Conservation (phyloP, 2,329 filamentous ascomycete species). For the Neofusicoccum parvum region DNA sequence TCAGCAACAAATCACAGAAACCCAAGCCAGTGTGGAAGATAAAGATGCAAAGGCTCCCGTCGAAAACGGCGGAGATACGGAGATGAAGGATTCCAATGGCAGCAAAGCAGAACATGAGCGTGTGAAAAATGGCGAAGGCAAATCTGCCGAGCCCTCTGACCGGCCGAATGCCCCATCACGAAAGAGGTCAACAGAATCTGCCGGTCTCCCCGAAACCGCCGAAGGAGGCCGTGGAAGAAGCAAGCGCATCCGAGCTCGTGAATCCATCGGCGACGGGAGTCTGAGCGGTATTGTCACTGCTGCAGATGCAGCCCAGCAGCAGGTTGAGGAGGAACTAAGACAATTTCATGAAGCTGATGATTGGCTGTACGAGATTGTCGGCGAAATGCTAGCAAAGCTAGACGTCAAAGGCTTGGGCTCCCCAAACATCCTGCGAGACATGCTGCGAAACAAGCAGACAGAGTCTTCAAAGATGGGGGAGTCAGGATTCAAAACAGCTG, state of each 20-base stretch:
- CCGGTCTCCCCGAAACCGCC: slow-evolving; percentile 58
- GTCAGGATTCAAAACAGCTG: slow-evolving; percentile 30
- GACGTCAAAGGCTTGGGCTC: slow-evolving; percentile 50
- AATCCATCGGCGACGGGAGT: slow-evolving; percentile 54
- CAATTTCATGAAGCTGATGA: slow-evolving; percentile 58
- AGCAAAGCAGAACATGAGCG: neutral
- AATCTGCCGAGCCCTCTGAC: slow-evolving; percentile 28
- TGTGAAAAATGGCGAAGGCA: neutral
- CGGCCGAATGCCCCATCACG: slow-evolving; percentile 47
- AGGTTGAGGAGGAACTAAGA: slow-evolving; percentile 58
- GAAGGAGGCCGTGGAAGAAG: slow-evolving; percentile 62
- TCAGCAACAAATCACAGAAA: neutral
- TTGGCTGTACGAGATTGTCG: slow-evolving; percentile 57
- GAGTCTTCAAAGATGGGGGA: slow-evolving; percentile 1
- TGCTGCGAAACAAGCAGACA: slow-evolving; percentile 28
- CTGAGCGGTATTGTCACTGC: slow-evolving; percentile 49
- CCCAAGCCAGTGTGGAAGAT: neutral
- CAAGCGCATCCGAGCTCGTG: slow-evolving; percentile 62
- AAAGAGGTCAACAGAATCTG: slow-evolving; percentile 63
- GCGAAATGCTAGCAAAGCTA: slow-evolving; percentile 55
- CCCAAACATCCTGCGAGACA: slow-evolving; percentile 40
- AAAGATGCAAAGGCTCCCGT: neutral
- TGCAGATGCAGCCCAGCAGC: slow-evolving; percentile 54
- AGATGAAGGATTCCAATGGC: slow-evolving; percentile 27
- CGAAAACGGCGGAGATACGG: slow-evolving; percentile 25